Base-by-base conservation (phyloP, 176 grass and related monocot species). In the Aegilops umbellulata region DNA sequence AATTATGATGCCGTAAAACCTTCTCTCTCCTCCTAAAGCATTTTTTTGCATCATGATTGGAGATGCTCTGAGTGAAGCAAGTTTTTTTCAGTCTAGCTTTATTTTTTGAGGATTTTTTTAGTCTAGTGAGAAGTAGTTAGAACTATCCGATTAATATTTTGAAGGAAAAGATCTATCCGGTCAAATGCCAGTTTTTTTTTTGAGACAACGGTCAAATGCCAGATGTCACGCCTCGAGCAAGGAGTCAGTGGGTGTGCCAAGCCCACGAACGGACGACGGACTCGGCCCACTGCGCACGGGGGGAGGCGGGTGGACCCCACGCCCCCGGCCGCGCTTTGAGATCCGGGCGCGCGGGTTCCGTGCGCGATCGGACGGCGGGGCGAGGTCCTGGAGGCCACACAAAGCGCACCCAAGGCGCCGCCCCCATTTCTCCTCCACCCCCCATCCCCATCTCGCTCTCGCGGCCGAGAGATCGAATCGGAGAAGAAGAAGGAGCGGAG, bases 371-470 rank as follows among this genome's bases (percentile, higher is more conserved):
- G 81, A 91, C 89, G 85, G 89, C 27, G 22, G 60, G 44, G 80
- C 22, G 75, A 5, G 12, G 22, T 9, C 8, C 34, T 2, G 16
- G 19, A 69, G 58, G 46, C 41, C 85, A 17, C 76, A 57, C 69
- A 91, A 81, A 91, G 77, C 89, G 81, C 12, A 51, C 41, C 41
- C 41, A 42, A 69, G 10, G 81, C 85, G 85, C 89, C 81, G 85
- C 76, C 89, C 31, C 76, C 76, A 47, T 44, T 69, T 66, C 65
- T 42, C 53, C 41, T 78, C 69, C 65, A 68, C 65, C 38, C 63
- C 73, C 80, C 79, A 39, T 55, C 57, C 25, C 74, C 58, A 57
- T 79, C 84, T 49, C 69, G 17, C 24, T 25, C 60, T 35, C 60
- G 4, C 65, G 62, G 25, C 27, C 64, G 80, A 69, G 88, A 86